phyloP scores from a whole-genome alignment of 208 protist genomes.

The Acanthamoeba sp. region DNA sequence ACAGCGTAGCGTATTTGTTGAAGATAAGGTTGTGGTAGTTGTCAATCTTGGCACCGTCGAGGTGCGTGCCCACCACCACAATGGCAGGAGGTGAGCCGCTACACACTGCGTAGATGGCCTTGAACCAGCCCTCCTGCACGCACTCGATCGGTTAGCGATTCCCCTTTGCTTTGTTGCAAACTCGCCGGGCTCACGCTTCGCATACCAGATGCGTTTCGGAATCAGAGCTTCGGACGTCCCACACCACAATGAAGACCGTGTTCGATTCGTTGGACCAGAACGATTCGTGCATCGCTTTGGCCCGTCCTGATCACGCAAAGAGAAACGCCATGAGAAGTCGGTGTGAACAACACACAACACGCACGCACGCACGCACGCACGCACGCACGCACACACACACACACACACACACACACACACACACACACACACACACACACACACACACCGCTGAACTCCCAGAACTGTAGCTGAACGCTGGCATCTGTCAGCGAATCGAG shows the following conservation, averaged over 20 bases:
- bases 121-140: not conserved
- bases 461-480: not conserved
- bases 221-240: not conserved
- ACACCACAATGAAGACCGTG: conserved; percentile 2
- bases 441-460: conserved; percentile 8
- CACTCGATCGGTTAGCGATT: not conserved
- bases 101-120: conserved; percentile 6
- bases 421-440: not conserved
- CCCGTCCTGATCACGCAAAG: conserved; percentile 3
- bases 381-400: too few relatives aligned
- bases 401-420: too few relatives aligned
- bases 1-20: conserved; percentile 33
- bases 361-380: too few relatives aligned
- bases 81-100: not conserved
- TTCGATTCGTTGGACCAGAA: not conserved
- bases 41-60: conserved; percentile 40
- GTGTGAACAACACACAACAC: not conserved
- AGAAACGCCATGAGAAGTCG: not conserved
- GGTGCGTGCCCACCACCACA: conserved; percentile 7
- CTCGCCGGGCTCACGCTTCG: not conserved
- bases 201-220: not conserved
- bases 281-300: not conserved
- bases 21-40: conserved; percentile 17
- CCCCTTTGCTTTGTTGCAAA: too few relatives aligned
- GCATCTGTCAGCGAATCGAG: not conserved